Evolutionary conservation across 2,329 filamentous ascomycete species (phyloP), one percentile per base, ranked within the genome.

Genomic region (Neofusicoccum umdonicola): DNA sequence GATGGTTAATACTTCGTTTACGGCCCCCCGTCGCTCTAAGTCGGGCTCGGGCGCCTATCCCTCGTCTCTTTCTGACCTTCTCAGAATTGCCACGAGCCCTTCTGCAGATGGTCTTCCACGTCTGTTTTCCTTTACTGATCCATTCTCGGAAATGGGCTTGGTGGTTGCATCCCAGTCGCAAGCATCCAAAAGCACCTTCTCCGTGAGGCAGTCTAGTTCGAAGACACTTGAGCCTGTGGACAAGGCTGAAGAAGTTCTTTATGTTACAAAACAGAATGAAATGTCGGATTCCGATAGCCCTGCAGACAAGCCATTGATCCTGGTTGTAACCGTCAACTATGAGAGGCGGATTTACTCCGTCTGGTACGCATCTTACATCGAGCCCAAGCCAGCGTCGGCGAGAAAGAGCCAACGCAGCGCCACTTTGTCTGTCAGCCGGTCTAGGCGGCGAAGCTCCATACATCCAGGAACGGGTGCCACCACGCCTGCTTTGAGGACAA

Each of bases 71-170:
- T 72, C 76, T 39, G 72, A 76, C 51, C 65, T 77, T 15, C 64
- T 73, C 37, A 75, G 70, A 54, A 66, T 66, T 41, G 67, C 72
- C 39, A 66, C 71, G 5, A 57, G 65, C 13, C 65, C 74, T 19
- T 72, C 67, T 42, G 68, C 69, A 6, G 78, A 81, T 63, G 87
- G 88, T 58, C 87, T 90, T 80, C 90, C 91, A 1, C 84, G 92
- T 35, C 80, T 97, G 0, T 93, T 96, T 69, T 92, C 90, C 31
- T 82, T 99, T 54, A 93, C 90, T 3, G 92, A 96, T 72, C 94
- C 94, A 2, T 81, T 97, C 64, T 85, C 91, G 3, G 93, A 97
- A 70, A 84, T 97, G 71, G 94, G 93, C 1, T 80, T 97, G 48
- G 87, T 97, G 17, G 90, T 95, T 45, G 71, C 72, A 63, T 72